Conservation (phyloP, 2,329 filamentous ascomycete species). For the Erysiphe pulchra region DNA sequence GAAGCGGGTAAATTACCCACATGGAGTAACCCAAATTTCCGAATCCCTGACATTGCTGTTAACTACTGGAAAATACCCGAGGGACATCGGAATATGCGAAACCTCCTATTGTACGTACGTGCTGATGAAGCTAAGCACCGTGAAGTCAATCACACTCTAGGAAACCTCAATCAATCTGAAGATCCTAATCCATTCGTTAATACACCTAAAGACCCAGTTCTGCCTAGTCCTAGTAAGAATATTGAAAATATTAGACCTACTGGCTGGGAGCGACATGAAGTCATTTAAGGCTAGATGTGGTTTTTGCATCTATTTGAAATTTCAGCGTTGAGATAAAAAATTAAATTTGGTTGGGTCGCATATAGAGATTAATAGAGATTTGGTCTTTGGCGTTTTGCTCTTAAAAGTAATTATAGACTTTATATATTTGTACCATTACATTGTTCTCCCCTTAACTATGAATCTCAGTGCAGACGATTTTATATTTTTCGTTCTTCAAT, state of each 20-base stretch:
- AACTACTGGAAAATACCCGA: constrained; percentile 91
- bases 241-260: constrained; percentile 33
- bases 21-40: constrained; percentile 44
- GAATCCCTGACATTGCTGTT: constrained; percentile 69
- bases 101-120: constrained; percentile 68
- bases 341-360: no score
- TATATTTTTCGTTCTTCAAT: no score
- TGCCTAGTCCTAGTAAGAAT: constrained; percentile 44
- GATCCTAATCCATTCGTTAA: constrained; percentile 88
- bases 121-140: constrained; percentile 74
- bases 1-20: constrained; percentile 61
- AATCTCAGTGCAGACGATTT: no score
- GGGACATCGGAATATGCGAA: constrained; percentile 54
- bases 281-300: constrained; percentile 29
- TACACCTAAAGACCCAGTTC: constrained; percentile 44
- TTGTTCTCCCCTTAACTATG: no score
- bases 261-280: constrained; percentile 67
- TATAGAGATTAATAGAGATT: no score
- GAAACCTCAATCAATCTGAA: constrained; percentile 61
- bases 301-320: no score
- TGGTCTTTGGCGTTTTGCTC: no score
- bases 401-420: no score
- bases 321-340: no score
- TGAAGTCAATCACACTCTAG: constrained; percentile 86
- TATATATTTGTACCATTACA: no score